Percentiles rank a stretch among this genome's conserved stretches.
Conservation (phyloP, 108 stramenopile genomes). For the Fragilaria crotonensis region DNA sequence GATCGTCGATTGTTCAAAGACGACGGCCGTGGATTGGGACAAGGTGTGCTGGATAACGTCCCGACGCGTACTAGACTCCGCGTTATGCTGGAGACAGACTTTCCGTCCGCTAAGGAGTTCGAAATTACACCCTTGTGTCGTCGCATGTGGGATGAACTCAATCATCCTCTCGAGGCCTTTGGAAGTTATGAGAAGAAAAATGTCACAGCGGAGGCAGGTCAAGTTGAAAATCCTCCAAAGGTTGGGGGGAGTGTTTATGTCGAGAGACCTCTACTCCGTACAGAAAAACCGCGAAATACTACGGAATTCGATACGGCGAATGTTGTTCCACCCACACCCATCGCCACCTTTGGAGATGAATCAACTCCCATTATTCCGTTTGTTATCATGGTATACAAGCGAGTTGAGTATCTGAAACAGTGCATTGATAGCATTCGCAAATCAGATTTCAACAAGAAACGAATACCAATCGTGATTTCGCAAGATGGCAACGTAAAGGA, state of each 20-base stretch:
- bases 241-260: too few relatives aligned
- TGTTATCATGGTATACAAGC: slow-evolving; percentile 54
- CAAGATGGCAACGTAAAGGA: slow-evolving; percentile 45
- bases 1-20: slow-evolving; percentile 46
- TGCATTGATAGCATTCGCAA: slow-evolving; percentile 31
- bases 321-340: neutral
- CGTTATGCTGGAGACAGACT: slow-evolving; percentile 15
- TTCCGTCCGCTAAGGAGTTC: slow-evolving; percentile 22
- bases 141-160: slow-evolving; percentile 52
- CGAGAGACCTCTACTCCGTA: too few relatives aligned
- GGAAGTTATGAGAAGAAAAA: slow-evolving; percentile 1
- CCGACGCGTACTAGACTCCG: slow-evolving; percentile 49
- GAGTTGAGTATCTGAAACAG: slow-evolving; percentile 40
- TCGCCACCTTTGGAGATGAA: neutral
- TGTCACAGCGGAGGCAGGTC: neutral
- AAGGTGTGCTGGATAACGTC: slow-evolving; percentile 49
- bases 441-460: slow-evolving; percentile 34
- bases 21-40: slow-evolving; percentile 41
- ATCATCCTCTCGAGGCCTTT: slow-evolving; percentile 46
- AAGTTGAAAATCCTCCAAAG: neutral
- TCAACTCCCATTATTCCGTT: slow-evolving; percentile 16
- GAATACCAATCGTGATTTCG: slow-evolving; percentile 40
- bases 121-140: slow-evolving; percentile 32
- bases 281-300: too few relatives aligned
- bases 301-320: neutral